Percentiles rank a stretch among this genome's conserved stretches.
Evolutionary conservation across 768 basidiomycete genomes (phyloP).

Genomic region (Kwoniella mangroviensis): DNA sequence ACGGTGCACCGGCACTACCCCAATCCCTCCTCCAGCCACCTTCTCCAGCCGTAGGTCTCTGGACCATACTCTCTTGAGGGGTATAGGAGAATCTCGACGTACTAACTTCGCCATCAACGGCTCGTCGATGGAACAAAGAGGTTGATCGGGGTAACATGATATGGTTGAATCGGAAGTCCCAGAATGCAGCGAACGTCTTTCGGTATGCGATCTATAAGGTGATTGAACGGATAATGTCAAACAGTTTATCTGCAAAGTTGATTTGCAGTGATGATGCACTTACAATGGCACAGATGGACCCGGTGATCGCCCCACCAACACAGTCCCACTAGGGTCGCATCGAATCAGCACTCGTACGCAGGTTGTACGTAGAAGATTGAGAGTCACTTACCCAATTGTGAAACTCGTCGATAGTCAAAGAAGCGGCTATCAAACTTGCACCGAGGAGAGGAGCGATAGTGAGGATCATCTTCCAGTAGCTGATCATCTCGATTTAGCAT

Average conservation of each 20-base stretch:
- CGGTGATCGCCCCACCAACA: slow-evolving; percentile 64
- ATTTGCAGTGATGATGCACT: slow-evolving; percentile 11
- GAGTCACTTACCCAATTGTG: slow-evolving; percentile 60
- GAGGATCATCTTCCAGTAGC: slow-evolving; percentile 69
- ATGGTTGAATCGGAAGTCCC: slow-evolving; percentile 68
- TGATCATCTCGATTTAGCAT: slow-evolving; percentile 1
- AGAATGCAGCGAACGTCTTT: slow-evolving; percentile 65
- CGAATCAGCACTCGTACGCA: not conserved
- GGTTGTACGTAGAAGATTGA: not conserved
- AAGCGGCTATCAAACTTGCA: slow-evolving; percentile 65
- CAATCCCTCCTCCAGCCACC: slow-evolving; percentile 41
- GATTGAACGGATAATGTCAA: too few species aligned
- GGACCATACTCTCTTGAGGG: slow-evolving; percentile 37
- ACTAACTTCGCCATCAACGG: slow-evolving; percentile 21
- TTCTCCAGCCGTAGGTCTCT: slow-evolving; percentile 44
- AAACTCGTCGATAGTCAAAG: slow-evolving; percentile 65
- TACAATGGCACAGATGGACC: slow-evolving; percentile 62
- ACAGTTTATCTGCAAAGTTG: too few species aligned
- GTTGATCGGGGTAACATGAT: slow-evolving; percentile 63
- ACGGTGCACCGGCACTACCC: slow-evolving; percentile 37
- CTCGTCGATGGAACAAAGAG: slow-evolving; percentile 46
- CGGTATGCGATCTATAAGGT: slow-evolving; percentile 64
- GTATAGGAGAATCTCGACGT: slow-evolving; percentile 39
- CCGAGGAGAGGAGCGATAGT: slow-evolving; percentile 67
- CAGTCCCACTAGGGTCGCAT: slow-evolving; percentile 62